Base-by-base conservation (phyloP, 768 basidiomycete genomes). In the Baorangia bicolor region DNA sequence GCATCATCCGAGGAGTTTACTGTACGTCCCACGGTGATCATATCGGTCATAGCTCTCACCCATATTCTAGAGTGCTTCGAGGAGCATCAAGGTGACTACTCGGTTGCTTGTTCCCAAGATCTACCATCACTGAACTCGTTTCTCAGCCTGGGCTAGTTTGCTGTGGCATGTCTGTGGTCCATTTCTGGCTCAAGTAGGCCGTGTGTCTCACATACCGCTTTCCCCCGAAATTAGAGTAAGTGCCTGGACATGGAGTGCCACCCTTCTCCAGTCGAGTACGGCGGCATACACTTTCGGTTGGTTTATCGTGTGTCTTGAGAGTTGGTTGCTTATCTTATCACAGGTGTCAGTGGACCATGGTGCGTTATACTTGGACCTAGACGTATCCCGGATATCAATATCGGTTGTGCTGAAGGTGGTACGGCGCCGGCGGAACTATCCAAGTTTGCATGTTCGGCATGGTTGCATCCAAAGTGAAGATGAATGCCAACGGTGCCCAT, bases 221-320 rank as follows among this genome's bases (percentile, higher is more conserved):
- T 44, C 21, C 25, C 39, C 42, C 3, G 2, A 25, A 20, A 12
- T 3, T 45, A 78, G 77, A 49, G 79, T 81, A 9, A 79, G 79
- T 51, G 81, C 81, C 0, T 81, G 79, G 81, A 83, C 81, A 13
- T 82, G 80, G 81, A 81, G 80, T 47, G 81, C 81, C 1, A 82
- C 81, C 0, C 72, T 82, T 14, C 71, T 82, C n/a, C 79, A 80
- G 54, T 81, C 80, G 1, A 78, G 78, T 49, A 81, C 80, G 0
- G 79, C 77, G 0, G 79, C 79, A 4, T 81, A 82, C 57, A 76
- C 76, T 1, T 81, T 78, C 45, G 81, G 64, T 66, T 16, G 21
- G 58, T 53, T 44, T 30, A 14, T 45, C 8, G 28, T 7, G 0
- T 42, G n/a, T 9, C 37, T 45, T 23, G 39, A 42, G 8, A 31